Percentiles rank a stretch among this genome's conserved stretches.
Evolutionary conservation across 768 basidiomycete genomes (phyloP).

Genomic region (Imleria badia): DNA sequence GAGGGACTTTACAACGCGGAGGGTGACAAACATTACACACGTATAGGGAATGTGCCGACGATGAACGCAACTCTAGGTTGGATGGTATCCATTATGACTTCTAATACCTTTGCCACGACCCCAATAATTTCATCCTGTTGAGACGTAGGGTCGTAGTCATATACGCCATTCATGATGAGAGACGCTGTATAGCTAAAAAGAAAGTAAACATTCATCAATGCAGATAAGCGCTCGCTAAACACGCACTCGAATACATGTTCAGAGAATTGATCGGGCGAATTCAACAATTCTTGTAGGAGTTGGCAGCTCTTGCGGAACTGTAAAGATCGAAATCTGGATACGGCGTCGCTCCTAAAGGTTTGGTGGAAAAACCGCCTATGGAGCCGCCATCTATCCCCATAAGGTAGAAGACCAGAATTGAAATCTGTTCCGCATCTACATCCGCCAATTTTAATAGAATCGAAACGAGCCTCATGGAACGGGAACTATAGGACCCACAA

Average conservation of each 20-base stretch:
- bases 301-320: conserved; percentile 28
- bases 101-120: background rate
- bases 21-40: background rate
- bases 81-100: background rate
- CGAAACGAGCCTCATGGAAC: too few species aligned
- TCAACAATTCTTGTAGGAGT: conserved; percentile 31
- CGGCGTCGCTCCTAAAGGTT: conserved; percentile 3
- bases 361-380: conserved; percentile 20
- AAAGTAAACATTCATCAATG: too few species aligned
- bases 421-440: conserved; percentile 1
- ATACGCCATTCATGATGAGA: conserved; percentile 1
- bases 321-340: conserved; percentile 23
- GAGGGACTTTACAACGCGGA: background rate
- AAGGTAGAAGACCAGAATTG: conserved; percentile 11
- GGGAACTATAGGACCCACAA: too few species aligned
- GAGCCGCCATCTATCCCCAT: conserved; percentile 19
- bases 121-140: background rate
- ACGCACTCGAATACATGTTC: conserved; percentile 33
- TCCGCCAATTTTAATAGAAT: too few species aligned
- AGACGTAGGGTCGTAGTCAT: conserved; percentile 3
- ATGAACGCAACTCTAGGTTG: background rate
- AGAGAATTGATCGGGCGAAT: conserved; percentile 30
- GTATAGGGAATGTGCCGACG: background rate
- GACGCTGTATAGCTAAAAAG: conserved; percentile 1
- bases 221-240: too few species aligned